Base-by-base conservation (phyloP, 768 basidiomycete species). In the Leccinum fibrillosum region DNA sequence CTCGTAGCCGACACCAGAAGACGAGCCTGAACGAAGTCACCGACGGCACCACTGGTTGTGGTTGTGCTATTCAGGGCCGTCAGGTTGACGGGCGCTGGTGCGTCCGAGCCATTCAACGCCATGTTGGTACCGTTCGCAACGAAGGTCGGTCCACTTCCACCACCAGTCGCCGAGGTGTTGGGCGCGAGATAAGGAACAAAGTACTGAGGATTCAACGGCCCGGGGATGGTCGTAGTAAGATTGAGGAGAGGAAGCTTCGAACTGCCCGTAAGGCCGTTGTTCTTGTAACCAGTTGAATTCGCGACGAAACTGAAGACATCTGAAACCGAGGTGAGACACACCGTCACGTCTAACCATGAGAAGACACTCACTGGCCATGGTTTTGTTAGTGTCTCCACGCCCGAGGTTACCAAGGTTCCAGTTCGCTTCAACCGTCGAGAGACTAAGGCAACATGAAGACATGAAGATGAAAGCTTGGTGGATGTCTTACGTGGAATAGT, bases 321-420 rank as follows among this genome's bases (percentile, higher is more conserved):
- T 68, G 37, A 34, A 42, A 56, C 19, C 11, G 4, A 48, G 13
- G 26, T 60, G 8, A 55, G 26, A 11, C n/a, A 11, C 17, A 49
- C 15, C 15, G 5, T 13, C 15, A 32, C 37, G 5, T 15, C 9
- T 25, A 26, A 51, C 8, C 25, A 47, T 13, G 23, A 10, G 11
- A 47, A 9, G 12, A 19, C n/a, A 57, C 56, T 53, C 39, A 62
- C 62, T 66, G 28, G 52, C 51, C 30, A 62, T 25, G 10, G 59
- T 76, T 73, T 74, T 71, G 70, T 83, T 83, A 23, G 80, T 80
- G 64, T 84, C 83, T 42, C 72, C 72, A 44, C 84, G 78, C 32
- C 84, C 84, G 13, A 86, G 80, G 23, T 80, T 81, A 47, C 77
- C 78, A 35, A 86, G 80, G 11, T 71, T 69, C 85, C 84, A 86